phyloP scores from a whole-genome alignment of 2,329 filamentous ascomycete genomes.

The Cordyceps cicadae region DNA sequence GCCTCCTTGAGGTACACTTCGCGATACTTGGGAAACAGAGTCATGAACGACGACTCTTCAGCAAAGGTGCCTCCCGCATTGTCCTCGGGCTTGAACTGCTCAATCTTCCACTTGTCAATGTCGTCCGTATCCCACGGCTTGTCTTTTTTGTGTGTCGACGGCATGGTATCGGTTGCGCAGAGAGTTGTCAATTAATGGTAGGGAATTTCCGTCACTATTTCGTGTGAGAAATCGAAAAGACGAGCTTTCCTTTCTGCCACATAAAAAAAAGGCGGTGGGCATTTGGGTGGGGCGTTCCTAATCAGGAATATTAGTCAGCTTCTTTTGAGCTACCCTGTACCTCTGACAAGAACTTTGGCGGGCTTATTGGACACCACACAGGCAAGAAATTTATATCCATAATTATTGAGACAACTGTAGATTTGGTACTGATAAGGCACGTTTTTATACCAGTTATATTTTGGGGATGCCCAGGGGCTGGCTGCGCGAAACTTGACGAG shows the following conservation, averaged over 20 bases:
- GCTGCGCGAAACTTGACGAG: too few relatives aligned
- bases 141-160: constrained; percentile 79
- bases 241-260: constrained; percentile 8
- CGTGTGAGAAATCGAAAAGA: constrained; percentile 11
- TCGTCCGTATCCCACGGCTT: constrained; percentile 97
- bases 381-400: too few relatives aligned
- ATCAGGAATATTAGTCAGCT: background rate
- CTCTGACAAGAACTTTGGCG: background rate
- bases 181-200: background rate
- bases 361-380: background rate
- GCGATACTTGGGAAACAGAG: constrained; percentile 90
- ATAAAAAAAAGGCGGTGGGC: constrained; percentile 9
- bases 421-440: too few relatives aligned
- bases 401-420: too few relatives aligned
- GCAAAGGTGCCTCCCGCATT: constrained; percentile 79
- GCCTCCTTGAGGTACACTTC: constrained; percentile 88
- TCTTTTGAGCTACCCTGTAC: background rate
- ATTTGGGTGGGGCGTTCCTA: constrained; percentile 1
- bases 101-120: constrained; percentile 94
- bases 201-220: background rate
- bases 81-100: constrained; percentile 76
- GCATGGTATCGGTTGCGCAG: constrained; percentile 45
- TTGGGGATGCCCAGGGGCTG: too few relatives aligned
- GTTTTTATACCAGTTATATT: too few relatives aligned
- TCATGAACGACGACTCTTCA: constrained; percentile 85